Evolutionary conservation across 768 basidiomycete genomes (phyloP).

Genomic region (Lactifluus echinatus): DNA sequence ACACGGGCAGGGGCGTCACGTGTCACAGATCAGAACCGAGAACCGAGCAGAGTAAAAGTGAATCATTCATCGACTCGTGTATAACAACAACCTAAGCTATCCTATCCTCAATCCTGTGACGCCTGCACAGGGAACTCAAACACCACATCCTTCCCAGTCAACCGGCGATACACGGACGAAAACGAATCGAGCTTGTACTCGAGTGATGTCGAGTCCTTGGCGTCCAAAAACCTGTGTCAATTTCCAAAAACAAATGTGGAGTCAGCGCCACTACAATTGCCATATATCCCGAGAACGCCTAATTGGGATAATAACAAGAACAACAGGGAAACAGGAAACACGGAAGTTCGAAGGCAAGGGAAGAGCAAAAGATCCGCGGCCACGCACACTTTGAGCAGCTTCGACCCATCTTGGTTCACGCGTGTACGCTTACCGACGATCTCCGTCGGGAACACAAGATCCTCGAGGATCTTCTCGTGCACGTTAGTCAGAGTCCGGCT

Average conservation of each 20-base stretch:
- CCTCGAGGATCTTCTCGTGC: conserved; percentile 97
- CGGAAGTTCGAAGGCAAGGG: neutral
- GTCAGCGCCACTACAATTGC: neutral
- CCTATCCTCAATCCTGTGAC: conserved; percentile 55
- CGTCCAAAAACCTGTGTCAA: conserved; percentile 76
- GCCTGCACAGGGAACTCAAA: conserved; percentile 79
- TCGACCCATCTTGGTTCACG: conserved; percentile 86
- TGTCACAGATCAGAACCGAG: too few species aligned
- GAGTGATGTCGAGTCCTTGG: conserved; percentile 94
- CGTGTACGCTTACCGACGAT: conserved; percentile 98
- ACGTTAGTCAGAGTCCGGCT: conserved; percentile 95
- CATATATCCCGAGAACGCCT: neutral
- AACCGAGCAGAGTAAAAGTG: too few species aligned
- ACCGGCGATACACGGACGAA: conserved; percentile 89
- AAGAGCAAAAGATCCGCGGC: conserved; percentile 2
- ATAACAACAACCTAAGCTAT: too few species aligned
- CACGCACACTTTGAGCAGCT: conserved; percentile 95
- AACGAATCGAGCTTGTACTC: conserved; percentile 99
- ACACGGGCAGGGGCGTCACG: neutral
- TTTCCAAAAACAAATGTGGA: neutral
- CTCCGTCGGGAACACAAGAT: conserved; percentile 97
- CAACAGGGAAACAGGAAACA: conserved; percentile 7
- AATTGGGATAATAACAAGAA: conserved; percentile 6
- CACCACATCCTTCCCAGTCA: conserved; percentile 95
- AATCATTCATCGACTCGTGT: too few species aligned